A percentile compares a stretch with the other conserved stretches of the same genome.
phyloP scores from a whole-genome alignment of 257 asterid species.

The Ophiorrhiza pumila region DNA sequence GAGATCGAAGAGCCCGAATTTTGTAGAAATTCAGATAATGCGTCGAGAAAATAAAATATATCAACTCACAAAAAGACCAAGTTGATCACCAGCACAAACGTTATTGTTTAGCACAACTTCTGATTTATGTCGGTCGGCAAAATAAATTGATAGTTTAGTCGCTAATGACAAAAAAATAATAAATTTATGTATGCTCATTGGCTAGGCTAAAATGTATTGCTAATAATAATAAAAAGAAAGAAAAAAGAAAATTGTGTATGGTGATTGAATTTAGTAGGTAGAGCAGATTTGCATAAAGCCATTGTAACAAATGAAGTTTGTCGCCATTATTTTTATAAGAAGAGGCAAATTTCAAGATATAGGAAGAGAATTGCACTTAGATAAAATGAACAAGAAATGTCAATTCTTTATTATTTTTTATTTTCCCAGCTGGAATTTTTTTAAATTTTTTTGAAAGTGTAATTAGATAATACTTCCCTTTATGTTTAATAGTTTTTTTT shows the following conservation, averaged over 20 bases:
- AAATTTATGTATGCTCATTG: no score
- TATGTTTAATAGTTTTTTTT: no score
- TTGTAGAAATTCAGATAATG: background rate
- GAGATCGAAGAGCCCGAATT: background rate
- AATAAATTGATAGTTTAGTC: no score
- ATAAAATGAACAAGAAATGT: background rate
- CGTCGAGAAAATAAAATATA: no score
- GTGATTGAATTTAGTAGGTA: background rate
- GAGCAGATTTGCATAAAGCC: background rate
- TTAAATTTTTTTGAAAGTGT: background rate
- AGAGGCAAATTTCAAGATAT: constrained; percentile 18
- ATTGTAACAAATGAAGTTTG: background rate
- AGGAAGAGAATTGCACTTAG: background rate
- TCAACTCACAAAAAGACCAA: no score
- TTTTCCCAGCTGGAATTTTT: background rate
- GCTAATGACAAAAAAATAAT: no score
- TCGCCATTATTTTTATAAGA: background rate
- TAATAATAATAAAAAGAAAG: no score
- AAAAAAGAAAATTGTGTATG: no score
- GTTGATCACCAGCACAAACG: no score
- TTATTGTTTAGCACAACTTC: no score
- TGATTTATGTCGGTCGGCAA: no score
- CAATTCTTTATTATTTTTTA: background rate
- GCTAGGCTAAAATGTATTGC: no score
- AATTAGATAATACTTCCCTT: background rate